Evolutionary conservation across 371 early-diverging fungal species (phyloP), one percentile per base, ranked within the genome.

Genomic region (Blakeslea trispora): DNA sequence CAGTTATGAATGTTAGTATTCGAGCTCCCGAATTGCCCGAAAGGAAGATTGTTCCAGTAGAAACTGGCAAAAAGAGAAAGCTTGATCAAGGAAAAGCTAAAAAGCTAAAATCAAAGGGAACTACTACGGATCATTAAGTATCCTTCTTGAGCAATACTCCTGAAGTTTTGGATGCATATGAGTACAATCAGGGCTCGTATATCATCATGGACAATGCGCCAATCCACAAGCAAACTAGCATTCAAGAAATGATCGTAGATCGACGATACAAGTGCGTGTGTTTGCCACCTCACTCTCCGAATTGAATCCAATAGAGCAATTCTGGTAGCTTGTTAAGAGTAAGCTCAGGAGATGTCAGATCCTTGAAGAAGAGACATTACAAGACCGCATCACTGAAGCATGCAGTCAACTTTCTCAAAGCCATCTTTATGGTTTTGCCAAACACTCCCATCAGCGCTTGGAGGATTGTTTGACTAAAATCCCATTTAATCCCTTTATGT

Each of bases 181-280:
- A 45, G 21, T 45, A 55, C 46, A 55, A 31, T 24, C 45, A 56
- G 43, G 49, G 49, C 35, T 41, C 45, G 9, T 48, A 48, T 56
- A 45, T 56, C 34, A 35, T 56, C 13, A 48, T 56, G 56, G 56
- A 56, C 23, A 59, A 58, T 35, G 49, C 44, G 15, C 51, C 48
- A 22, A 49, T 50, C 17, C 50, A 49, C 39, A 49, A 44, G 17
- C 57, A 21, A 46, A 24, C 43, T 49, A 24, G 7, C 28, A 35
- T 50, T 28, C 32, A 40, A 22, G 46, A 39, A 35, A 31, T 56
- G 34, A 49, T 49, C 40, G 57, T 7, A 41, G 49, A 40, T 46
- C 47, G 50, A 48, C 50, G 50, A 47, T 49, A 56, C 46, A 56
- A 46, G 28, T 56, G 57, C 32, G 19, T 49, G n/a, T 49, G 49